Evolutionary conservation across 768 basidiomycete genomes (phyloP).

Genomic region (Naganishia friedmannii): DNA sequence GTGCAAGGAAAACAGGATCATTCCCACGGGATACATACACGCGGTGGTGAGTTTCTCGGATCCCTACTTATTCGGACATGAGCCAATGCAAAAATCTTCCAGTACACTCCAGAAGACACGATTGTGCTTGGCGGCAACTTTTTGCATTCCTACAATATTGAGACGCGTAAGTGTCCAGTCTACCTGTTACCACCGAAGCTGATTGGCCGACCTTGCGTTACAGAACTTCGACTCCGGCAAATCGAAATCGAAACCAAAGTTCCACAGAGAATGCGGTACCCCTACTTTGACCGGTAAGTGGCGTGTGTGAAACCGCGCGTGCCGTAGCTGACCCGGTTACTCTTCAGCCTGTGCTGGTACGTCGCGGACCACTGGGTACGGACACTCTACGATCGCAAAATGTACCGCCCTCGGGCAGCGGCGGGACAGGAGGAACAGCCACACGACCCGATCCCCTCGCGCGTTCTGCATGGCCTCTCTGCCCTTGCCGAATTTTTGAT

Average conservation of each 20-base stretch:
- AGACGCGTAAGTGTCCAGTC: conserved; percentile 64
- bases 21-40: conserved; percentile 96
- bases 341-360: conserved; percentile 80
- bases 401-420: not conserved
- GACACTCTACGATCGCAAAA: conserved; percentile 56
- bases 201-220: not conserved
- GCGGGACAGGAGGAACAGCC: conserved; percentile 34
- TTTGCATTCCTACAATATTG: conserved; percentile 80
- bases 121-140: conserved; percentile 98
- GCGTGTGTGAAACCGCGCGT: conserved; percentile 18
- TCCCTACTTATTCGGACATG: too few relatives aligned
- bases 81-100: conserved; percentile 3
- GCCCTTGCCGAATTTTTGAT: conserved; percentile 76
- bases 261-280: conserved; percentile 86
- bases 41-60: conserved; percentile 69
- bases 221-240: conserved; percentile 81
- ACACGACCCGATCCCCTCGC: conserved; percentile 45
- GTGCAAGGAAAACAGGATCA: conserved; percentile 57
- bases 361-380: conserved; percentile 76
- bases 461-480: conserved; percentile 69
- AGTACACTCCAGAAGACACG: conserved; percentile 89
- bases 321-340: not conserved
- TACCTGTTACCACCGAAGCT: not conserved
- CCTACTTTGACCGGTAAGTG: conserved; percentile 69
- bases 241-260: conserved; percentile 92